Evolutionary conservation across 169 alveolate species (phyloP).

Genomic region (Plasmodium gaboni): DNA sequence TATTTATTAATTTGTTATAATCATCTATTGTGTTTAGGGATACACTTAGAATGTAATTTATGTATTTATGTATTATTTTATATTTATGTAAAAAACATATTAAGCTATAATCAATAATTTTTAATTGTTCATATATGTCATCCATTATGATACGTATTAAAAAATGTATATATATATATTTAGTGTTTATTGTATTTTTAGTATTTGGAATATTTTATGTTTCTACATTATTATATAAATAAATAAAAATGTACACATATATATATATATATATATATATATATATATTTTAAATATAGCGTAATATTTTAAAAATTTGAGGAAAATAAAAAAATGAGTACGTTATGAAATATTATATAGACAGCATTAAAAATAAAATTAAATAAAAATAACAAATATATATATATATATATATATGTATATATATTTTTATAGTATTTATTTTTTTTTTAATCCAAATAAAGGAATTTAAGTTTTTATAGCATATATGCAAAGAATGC

Average conservation of each 20-base stretch:
- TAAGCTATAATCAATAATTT: slow-evolving; percentile 51
- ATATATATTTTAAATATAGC: background rate
- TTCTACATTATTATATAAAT: background rate
- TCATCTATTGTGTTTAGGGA: slow-evolving; percentile 33
- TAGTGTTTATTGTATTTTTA: background rate
- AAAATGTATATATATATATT: background rate
- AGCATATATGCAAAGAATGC: slow-evolving; percentile 86
- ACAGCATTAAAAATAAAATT: too few species aligned
- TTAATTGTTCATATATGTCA: slow-evolving; percentile 59
- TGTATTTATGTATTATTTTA: slow-evolving; percentile 29
- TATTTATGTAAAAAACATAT: slow-evolving; percentile 57
- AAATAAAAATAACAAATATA: too few species aligned
- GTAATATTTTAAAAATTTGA: too few species aligned
- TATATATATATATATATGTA: too few species aligned
- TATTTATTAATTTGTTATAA: slow-evolving; percentile 49
- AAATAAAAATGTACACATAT: background rate
- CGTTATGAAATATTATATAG: too few species aligned
- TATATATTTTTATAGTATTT: too few species aligned
- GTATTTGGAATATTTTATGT: background rate
- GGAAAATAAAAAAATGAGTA: too few species aligned
- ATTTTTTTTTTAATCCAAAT: too few species aligned
- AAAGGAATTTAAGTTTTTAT: slow-evolving; percentile 75
- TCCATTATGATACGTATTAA: slow-evolving; percentile 22
- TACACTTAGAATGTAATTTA: slow-evolving; percentile 13
- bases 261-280: background rate